Conservation (phyloP, 2,329 filamentous ascomycete genomes). For the Claviceps cyperi region DNA sequence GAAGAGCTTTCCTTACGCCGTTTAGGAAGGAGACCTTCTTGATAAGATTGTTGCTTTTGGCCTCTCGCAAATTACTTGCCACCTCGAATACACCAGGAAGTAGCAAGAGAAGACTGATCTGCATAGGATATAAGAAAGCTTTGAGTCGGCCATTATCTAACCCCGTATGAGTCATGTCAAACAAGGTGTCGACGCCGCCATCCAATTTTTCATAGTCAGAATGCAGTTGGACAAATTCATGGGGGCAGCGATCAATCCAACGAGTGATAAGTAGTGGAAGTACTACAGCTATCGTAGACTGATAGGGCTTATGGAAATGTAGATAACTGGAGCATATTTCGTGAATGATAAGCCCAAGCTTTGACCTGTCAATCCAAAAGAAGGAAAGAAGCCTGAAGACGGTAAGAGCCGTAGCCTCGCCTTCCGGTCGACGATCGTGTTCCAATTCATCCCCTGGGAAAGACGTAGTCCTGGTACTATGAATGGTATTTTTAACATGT, state of each 20-base stretch:
- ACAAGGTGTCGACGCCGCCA: conserved; percentile 49
- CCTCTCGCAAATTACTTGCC: conserved; percentile 50
- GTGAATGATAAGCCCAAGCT: conserved; percentile 46
- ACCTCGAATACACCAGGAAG: conserved; percentile 57
- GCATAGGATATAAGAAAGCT: conserved; percentile 44
- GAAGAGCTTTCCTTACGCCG: conserved; percentile 44
- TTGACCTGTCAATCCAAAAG: conserved; percentile 49
- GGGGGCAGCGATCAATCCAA: conserved; percentile 51
- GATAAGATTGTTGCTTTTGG: conserved; percentile 44
- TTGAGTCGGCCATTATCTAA: conserved; percentile 42
- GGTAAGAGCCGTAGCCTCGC: conserved; percentile 38
- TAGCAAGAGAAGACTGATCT: conserved; percentile 47
- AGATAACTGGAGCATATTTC: conserved; percentile 54
- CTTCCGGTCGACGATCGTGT: conserved; percentile 24
- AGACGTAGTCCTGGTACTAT: conserved; percentile 31
- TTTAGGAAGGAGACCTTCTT: conserved; percentile 56
- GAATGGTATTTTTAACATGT: conserved; percentile 38
- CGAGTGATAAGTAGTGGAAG: conserved; percentile 48
- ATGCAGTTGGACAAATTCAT: conserved; percentile 51
- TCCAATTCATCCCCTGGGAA: conserved; percentile 24
- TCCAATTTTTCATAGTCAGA: conserved; percentile 46
- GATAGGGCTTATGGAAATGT: conserved; percentile 48
- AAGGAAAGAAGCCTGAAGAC: conserved; percentile 45
- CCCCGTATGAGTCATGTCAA: conserved; percentile 52
- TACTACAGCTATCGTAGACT: conserved; percentile 47